Conservation (phyloP, 78 protist species). For the Dictyostelium brefeldianum region DNA sequence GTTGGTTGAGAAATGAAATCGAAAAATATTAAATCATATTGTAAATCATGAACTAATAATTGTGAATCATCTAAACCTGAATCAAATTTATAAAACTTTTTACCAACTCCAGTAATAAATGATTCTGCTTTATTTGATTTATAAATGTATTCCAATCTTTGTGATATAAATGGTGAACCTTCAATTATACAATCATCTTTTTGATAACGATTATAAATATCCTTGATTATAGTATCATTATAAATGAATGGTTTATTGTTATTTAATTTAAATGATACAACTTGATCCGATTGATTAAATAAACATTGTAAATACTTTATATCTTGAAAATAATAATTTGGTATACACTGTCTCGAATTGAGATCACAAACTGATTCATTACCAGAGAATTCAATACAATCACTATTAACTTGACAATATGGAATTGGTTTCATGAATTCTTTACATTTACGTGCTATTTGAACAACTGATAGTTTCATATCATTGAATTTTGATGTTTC, state of each 20-base stretch:
- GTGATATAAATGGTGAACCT: background rate
- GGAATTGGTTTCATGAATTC: background rate
- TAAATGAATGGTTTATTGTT: background rate
- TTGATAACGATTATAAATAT: background rate
- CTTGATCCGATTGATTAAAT: background rate
- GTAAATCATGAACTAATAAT: background rate
- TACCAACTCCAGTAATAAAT: background rate
- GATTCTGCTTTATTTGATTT: background rate
- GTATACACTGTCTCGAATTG: background rate
- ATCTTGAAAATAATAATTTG: background rate
- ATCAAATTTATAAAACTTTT: background rate
- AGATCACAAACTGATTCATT: slow-evolving; percentile 13
- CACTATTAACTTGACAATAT: background rate
- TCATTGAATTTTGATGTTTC: background rate
- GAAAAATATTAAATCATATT: background rate
- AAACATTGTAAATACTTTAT: slow-evolving; percentile 32
- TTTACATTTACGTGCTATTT: background rate
- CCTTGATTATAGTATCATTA: background rate
- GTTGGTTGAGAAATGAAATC: background rate
- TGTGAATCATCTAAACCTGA: background rate
- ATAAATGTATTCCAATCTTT: background rate
- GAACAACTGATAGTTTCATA: background rate
- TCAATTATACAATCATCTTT: slow-evolving; percentile 19
- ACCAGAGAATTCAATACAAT: background rate
- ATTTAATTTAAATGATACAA: background rate